These are phyloP conservation scores for Lachnellula hyalina DNA, from an alignment of 2,329 filamentous ascomycete genomes.

Conservation along the genomic window DNA sequence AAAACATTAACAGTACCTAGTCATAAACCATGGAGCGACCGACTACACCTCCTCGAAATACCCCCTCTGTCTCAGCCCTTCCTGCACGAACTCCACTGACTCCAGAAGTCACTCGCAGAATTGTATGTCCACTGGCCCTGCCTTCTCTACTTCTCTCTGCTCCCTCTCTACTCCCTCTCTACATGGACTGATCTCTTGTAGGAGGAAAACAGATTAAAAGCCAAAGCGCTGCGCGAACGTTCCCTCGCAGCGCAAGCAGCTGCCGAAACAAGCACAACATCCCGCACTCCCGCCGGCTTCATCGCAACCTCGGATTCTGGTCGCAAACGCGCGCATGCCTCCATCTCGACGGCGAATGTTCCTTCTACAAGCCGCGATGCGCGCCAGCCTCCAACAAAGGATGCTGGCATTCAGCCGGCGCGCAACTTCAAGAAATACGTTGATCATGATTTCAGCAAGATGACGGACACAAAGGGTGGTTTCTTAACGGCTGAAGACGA, in stretches of 20 bases:
- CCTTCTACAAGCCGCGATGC: slow-evolving; percentile 66
- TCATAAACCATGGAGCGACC: slow-evolving; percentile 19
- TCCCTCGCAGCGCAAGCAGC: slow-evolving; percentile 57
- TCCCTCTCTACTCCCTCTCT: no score
- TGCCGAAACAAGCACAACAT: slow-evolving; percentile 31
- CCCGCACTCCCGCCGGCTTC: slow-evolving; percentile 61
- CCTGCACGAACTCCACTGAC: slow-evolving; percentile 42
- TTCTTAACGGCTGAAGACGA: slow-evolving; percentile 91
- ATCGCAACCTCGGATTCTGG: slow-evolving; percentile 60
- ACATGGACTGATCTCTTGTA: slow-evolving; percentile 32
- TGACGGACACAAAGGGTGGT: slow-evolving; percentile 96
- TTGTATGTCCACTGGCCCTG: slow-evolving; percentile 37
- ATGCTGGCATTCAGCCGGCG: slow-evolving; percentile 52
- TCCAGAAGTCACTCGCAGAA: slow-evolving; percentile 49
- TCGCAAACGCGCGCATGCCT: slow-evolving; percentile 65
- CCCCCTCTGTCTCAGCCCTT: background rate
- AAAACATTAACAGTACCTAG: background rate
- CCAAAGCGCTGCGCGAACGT: slow-evolving; percentile 78
- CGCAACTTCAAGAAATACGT: slow-evolving; percentile 91
- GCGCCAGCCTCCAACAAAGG: slow-evolving; percentile 32
- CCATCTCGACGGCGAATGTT: slow-evolving; percentile 49
- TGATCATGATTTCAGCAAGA: slow-evolving; percentile 96
- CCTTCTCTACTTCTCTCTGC: background rate
- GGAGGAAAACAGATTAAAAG: slow-evolving; percentile 83
- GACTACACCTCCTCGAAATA: slow-evolving; percentile 17